phyloP scores from a whole-genome alignment of 352 stramenopile species.

The Globisporangium echinulatum region DNA sequence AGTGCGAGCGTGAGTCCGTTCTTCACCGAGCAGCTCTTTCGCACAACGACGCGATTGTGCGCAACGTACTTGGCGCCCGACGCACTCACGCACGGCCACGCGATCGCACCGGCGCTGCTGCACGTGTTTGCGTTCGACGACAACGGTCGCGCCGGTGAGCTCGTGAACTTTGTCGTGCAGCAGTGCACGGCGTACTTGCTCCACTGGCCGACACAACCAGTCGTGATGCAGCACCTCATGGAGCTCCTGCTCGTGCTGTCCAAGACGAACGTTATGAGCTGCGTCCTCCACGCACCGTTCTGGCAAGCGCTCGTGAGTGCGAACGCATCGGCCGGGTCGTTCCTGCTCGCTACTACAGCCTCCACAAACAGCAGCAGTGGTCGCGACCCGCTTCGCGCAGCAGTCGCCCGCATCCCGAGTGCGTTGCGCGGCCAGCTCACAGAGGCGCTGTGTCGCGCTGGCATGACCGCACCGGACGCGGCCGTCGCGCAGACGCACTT shows the following conservation, averaged over 20 bases:
- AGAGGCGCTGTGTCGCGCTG: conserved; percentile 63
- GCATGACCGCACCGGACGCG: conserved; percentile 52
- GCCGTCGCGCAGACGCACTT: conserved; percentile 43
- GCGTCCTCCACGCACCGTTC: conserved; percentile 41
- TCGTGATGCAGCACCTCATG: conserved; percentile 82
- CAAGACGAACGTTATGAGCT: conserved; percentile 54
- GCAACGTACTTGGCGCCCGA: conserved; percentile 70
- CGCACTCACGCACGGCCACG: conserved; percentile 27
- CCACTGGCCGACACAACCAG: conserved; percentile 74
- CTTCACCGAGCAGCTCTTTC: conserved; percentile 69
- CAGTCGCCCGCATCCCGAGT: conserved; percentile 53
- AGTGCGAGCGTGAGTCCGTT: conserved; percentile 69
- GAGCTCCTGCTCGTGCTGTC: conserved; percentile 67
- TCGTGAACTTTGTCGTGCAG: conserved; percentile 71
- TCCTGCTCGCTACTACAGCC: conserved; percentile 21
- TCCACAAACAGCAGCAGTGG: background rate
- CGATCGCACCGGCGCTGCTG: conserved; percentile 36
- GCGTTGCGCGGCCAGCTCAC: conserved; percentile 54
- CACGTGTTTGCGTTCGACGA: conserved; percentile 65
- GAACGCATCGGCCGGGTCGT: conserved; percentile 57
- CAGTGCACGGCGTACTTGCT: conserved; percentile 63
- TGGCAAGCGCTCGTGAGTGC: conserved; percentile 73
- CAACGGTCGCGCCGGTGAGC: conserved; percentile 38
- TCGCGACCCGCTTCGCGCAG: conserved; percentile 29
- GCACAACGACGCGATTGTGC: conserved; percentile 63